These are phyloP conservation scores for Botryococcus braunii DNA, from an alignment of 163 green algal species.

Conservation along the genomic window DNA sequence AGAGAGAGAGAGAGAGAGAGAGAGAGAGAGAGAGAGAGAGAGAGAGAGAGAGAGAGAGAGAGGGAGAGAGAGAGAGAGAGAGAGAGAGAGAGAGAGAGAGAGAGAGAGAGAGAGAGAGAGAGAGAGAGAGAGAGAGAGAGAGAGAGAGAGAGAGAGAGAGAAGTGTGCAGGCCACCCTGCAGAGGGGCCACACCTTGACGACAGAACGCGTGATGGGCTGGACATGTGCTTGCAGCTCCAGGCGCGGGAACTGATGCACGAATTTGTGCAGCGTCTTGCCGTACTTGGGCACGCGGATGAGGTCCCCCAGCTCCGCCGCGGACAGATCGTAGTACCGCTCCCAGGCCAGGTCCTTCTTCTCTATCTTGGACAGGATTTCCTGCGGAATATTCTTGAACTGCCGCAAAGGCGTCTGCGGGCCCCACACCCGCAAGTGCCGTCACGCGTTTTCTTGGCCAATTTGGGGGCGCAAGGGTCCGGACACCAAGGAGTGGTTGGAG, in stretches of 20 bases:
- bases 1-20: too few species aligned
- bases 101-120: too few species aligned
- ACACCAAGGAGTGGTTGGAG: too few species aligned
- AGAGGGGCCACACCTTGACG: slow-evolving; percentile 47
- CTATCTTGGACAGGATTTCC: slow-evolving; percentile 38
- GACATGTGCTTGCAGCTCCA: slow-evolving; percentile 82
- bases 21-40: too few species aligned
- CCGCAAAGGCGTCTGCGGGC: slow-evolving; percentile 75
- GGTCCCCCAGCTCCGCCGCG: slow-evolving; percentile 81
- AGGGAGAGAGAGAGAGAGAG: too few species aligned
- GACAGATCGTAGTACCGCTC: slow-evolving; percentile 94
- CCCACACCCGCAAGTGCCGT: background rate
- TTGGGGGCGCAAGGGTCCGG: too few species aligned
- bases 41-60: too few species aligned
- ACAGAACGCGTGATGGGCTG: slow-evolving; percentile 87
- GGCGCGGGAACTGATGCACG: slow-evolving; percentile 75
- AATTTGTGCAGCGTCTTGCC: slow-evolving; percentile 87
- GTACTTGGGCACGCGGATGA: slow-evolving; percentile 88
- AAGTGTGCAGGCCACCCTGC: too few species aligned
- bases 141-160: too few species aligned
- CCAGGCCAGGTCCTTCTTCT: slow-evolving; percentile 92
- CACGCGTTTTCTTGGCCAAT: too few species aligned
- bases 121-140: too few species aligned
- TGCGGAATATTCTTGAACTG: slow-evolving; percentile 57
- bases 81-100: too few species aligned